A percentile compares a stretch with the other conserved stretches of the same genome.
Conservation (phyloP, 2,329 filamentous ascomycete species). For the Pseudogymnoascus pannorum region DNA sequence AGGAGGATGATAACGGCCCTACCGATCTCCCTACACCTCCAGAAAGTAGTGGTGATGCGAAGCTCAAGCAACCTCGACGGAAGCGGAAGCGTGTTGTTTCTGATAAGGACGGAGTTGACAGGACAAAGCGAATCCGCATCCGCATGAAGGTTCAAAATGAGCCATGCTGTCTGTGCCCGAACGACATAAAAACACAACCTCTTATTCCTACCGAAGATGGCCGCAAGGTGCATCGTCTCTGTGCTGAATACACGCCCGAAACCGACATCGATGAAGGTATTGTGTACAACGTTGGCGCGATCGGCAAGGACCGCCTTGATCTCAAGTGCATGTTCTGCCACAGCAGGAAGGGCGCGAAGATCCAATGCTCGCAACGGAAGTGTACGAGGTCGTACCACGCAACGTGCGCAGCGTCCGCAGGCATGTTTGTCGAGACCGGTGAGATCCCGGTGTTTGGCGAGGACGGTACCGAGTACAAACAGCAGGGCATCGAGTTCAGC, state of each 20-base stretch:
- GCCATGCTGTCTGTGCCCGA: constrained; percentile 87
- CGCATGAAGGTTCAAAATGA: constrained; percentile 64
- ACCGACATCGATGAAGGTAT: constrained; percentile 71
- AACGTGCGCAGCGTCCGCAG: constrained; percentile 85
- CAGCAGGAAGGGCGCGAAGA: constrained; percentile 89
- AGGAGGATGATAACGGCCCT: constrained; percentile 52
- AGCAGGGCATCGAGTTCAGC: constrained; percentile 85
- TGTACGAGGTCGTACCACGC: constrained; percentile 91
- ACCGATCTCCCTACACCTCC: constrained; percentile 74
- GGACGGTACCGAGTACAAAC: constrained; percentile 85
- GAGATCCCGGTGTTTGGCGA: constrained; percentile 81
- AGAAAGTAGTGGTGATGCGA: constrained; percentile 60
- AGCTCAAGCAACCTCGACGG: constrained; percentile 48
- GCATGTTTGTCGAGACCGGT: constrained; percentile 83
- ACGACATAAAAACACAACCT: constrained; percentile 73
- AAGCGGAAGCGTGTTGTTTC: constrained; percentile 61
- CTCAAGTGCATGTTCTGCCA: constrained; percentile 94
- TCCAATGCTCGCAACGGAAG: constrained; percentile 93
- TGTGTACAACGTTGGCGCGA: constrained; percentile 70
- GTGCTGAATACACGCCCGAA: constrained; percentile 85
- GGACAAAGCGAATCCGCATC: constrained; percentile 68
- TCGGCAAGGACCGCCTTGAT: constrained; percentile 79
- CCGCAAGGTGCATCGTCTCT: constrained; percentile 78
- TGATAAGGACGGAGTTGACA: constrained; percentile 34
- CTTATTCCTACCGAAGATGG: constrained; percentile 85